Conservation (phyloP, 768 basidiomycete species). For the Hypholoma fasciculare region DNA sequence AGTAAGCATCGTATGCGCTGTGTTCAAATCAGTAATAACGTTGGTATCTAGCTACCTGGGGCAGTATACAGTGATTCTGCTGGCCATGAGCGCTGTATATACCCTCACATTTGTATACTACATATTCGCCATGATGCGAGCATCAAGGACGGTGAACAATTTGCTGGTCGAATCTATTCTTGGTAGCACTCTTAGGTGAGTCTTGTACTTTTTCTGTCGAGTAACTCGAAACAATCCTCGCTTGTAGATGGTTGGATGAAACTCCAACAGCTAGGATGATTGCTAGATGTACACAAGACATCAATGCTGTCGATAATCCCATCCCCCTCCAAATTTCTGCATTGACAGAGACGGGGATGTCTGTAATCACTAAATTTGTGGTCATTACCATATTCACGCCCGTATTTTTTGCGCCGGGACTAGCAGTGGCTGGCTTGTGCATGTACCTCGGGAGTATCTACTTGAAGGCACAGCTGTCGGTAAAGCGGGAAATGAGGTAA, state of each 20-base stretch:
- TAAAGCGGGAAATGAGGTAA: constrained; percentile 38
- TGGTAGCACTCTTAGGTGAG: constrained; percentile 16
- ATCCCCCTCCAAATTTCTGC: constrained; percentile 27
- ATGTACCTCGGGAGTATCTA: constrained; percentile 41
- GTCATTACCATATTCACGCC: constrained; percentile 44
- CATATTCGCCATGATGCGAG: constrained; percentile 39
- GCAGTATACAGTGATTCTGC: constrained; percentile 29
- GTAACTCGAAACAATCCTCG: neutral
- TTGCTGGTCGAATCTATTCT: constrained; percentile 14
- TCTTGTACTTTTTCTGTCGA: constrained; percentile 1
- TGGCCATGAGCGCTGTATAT: neutral
- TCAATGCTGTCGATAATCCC: constrained; percentile 45
- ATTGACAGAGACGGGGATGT: constrained; percentile 26
- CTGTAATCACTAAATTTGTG: constrained; percentile 37
- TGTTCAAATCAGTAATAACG: neutral
- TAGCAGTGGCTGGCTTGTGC: constrained; percentile 39
- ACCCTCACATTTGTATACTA: constrained; percentile 9
- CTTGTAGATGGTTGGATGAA: constrained; percentile 30
- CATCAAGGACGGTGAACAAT: constrained; percentile 16
- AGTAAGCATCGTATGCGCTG: constrained; percentile 30
- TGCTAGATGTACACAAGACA: constrained; percentile 22
- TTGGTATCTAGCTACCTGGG: constrained; percentile 39
- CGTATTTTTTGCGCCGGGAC: constrained; percentile 40
- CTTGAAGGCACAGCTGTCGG: constrained; percentile 42
- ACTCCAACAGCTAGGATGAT: constrained; percentile 15